Conservation (phyloP, 202 grass and related monocot genomes). For the Eragrostis tef region DNA sequence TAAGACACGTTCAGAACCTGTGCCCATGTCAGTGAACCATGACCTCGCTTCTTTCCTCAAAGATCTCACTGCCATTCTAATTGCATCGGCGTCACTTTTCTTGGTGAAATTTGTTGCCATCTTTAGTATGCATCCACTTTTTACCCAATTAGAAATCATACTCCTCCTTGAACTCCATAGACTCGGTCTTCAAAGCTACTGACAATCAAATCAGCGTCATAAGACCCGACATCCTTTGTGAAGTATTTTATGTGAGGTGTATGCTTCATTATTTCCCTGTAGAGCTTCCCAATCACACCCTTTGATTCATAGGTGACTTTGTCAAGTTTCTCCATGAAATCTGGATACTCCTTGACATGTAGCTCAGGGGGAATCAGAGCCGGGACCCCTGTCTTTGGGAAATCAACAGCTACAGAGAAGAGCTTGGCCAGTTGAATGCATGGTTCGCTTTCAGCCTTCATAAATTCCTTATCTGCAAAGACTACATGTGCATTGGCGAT, state of each 20-base stretch:
- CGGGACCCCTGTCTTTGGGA: slow-evolving; percentile 82
- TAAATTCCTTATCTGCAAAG: slow-evolving; percentile 63
- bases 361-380: slow-evolving; percentile 64
- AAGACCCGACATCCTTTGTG: slow-evolving; percentile 65
- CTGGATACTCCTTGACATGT: slow-evolving; percentile 79
- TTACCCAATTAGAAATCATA: slow-evolving; percentile 87
- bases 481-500: slow-evolving; percentile 86
- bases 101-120: slow-evolving; percentile 82
- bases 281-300: slow-evolving; percentile 81
- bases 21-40: slow-evolving; percentile 63
- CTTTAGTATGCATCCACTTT: slow-evolving; percentile 77
- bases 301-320: slow-evolving; percentile 65
- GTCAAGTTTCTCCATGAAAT: slow-evolving; percentile 91
- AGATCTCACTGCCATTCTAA: slow-evolving; percentile 65
- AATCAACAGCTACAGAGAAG: slow-evolving; percentile 90
- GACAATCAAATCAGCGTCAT: slow-evolving; percentile 81
- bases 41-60: slow-evolving; percentile 81
- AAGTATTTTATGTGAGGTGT: slow-evolving; percentile 57
- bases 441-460: slow-evolving; percentile 49
- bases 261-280: slow-evolving; percentile 74
- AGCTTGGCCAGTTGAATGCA: slow-evolving; percentile 76
- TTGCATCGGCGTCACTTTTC: slow-evolving; percentile 76
- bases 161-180: slow-evolving; percentile 70
- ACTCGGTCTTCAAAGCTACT: slow-evolving; percentile 69
- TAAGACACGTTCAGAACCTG: slow-evolving; percentile 42